phyloP scores from a whole-genome alignment of 2,329 filamentous ascomycete genomes.

The Talaromyces sp. region DNA sequence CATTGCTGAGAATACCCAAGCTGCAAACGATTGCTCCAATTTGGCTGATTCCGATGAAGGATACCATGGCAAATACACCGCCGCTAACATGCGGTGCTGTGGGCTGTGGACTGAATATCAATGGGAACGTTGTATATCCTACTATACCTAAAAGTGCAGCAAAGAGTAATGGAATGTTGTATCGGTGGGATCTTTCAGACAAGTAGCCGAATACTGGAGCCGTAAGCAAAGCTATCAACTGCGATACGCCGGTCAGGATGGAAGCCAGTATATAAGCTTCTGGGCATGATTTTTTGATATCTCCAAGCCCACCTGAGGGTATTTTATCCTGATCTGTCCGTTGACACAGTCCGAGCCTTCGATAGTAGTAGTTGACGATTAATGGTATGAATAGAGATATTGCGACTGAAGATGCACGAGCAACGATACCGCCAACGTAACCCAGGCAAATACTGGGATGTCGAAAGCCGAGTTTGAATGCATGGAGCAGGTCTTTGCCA shows the following conservation, averaged over 20 bases:
- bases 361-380: conserved; percentile 88
- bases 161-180: conserved; percentile 71
- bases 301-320: conserved; percentile 38
- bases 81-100: conserved; percentile 65
- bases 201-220: conserved; percentile 86
- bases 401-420: conserved; percentile 87
- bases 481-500: conserved; percentile 58
- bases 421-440: conserved; percentile 92
- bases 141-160: conserved; percentile 70
- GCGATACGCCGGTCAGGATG: conserved; percentile 82
- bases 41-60: conserved; percentile 83
- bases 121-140: conserved; percentile 74
- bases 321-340: conserved; percentile 32
- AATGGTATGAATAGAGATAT: conserved; percentile 94
- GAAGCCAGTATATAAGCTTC: conserved; percentile 84
- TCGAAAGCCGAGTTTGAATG: conserved; percentile 67
- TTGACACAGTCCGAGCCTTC: conserved; percentile 73
- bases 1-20: conserved; percentile 78
- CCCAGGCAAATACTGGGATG: conserved; percentile 78
- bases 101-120: conserved; percentile 73
- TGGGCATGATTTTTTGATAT: conserved; percentile 80
- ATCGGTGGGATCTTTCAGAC: conserved; percentile 62
- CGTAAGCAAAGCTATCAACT: conserved; percentile 77
- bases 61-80: conserved; percentile 70
- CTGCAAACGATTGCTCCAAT: conserved; percentile 96